phyloP scores from a whole-genome alignment of 2,329 filamentous ascomycete genomes.

The Pseudocercospora macadamiae region DNA sequence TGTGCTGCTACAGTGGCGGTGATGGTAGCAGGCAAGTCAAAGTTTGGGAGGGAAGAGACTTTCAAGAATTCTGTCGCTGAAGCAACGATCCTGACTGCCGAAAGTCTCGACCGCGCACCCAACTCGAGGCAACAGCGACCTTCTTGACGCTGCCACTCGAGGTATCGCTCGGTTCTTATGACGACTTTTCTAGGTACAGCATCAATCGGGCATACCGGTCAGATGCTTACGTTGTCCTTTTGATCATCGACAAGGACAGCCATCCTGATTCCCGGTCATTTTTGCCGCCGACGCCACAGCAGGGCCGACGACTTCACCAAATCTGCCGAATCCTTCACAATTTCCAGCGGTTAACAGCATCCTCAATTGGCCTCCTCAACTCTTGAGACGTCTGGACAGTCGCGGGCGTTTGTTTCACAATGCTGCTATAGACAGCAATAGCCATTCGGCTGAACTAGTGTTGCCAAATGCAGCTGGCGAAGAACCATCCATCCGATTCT shows the following conservation, averaged over 20 bases:
- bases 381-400: slow-evolving; percentile 7
- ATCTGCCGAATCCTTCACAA: neutral
- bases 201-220: neutral
- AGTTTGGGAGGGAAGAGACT: too few species aligned
- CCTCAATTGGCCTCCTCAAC: slow-evolving; percentile 8
- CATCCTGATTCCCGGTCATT: neutral
- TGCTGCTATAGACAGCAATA: neutral
- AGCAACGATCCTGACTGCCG: neutral
- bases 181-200: neutral
- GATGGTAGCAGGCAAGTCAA: too few species aligned
- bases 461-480: neutral
- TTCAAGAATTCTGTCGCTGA: neutral
- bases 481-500: neutral
- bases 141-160: neutral
- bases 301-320: neutral
- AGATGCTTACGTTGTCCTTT: neutral
- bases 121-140: too few species aligned
- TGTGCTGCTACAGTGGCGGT: neutral
- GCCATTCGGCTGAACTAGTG: slow-evolving; percentile 9
- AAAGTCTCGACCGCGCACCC: neutral
- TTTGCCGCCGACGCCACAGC: slow-evolving; percentile 4
- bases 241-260: neutral
- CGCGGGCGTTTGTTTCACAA: slow-evolving; percentile 17
- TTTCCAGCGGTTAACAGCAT: slow-evolving; percentile 9
- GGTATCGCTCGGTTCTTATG: too few species aligned